Evolutionary conservation across 2,329 filamentous ascomycete species (phyloP).

Genomic region (Ascosphaera acerosa): DNA sequence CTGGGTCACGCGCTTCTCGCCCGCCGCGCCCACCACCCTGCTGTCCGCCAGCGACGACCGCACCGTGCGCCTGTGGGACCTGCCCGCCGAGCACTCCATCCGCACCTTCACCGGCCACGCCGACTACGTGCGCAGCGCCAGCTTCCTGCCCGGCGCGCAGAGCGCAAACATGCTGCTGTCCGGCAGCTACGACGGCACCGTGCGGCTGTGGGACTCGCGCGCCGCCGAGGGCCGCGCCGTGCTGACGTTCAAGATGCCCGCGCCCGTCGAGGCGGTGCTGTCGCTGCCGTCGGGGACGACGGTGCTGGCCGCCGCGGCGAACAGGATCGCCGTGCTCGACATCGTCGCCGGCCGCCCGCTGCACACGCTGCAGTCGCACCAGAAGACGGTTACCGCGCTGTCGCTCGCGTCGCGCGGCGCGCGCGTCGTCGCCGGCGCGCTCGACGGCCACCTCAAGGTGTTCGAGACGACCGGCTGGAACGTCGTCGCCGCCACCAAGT

Average conservation of each 20-base stretch:
- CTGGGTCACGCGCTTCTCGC: constrained; percentile 81
- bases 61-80: constrained; percentile 82
- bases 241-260: constrained; percentile 89
- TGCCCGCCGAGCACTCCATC: constrained; percentile 52
- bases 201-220: constrained; percentile 79
- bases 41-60: constrained; percentile 83
- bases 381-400: constrained; percentile 87
- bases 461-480: constrained; percentile 92
- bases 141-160: constrained; percentile 49
- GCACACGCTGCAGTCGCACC: constrained; percentile 73
- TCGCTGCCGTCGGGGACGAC: constrained; percentile 70
- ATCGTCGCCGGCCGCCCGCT: constrained; percentile 74
- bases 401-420: constrained; percentile 56
- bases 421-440: constrained; percentile 60
- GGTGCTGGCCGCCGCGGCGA: constrained; percentile 61
- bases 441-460: constrained; percentile 92
- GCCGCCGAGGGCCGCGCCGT: constrained; percentile 38
- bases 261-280: constrained; percentile 68
- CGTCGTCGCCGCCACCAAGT: constrained; percentile 84
- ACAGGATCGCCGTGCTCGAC: constrained; percentile 73
- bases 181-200: constrained; percentile 84
- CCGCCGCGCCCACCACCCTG: constrained; percentile 57
- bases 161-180: constrained; percentile 51
- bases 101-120: constrained; percentile 63
- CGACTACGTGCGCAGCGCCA: constrained; percentile 75